A percentile compares a stretch with the other conserved stretches of the same genome.
phyloP scores from a whole-genome alignment of 768 basidiomycete genomes.

The Suillus occidentalis region DNA sequence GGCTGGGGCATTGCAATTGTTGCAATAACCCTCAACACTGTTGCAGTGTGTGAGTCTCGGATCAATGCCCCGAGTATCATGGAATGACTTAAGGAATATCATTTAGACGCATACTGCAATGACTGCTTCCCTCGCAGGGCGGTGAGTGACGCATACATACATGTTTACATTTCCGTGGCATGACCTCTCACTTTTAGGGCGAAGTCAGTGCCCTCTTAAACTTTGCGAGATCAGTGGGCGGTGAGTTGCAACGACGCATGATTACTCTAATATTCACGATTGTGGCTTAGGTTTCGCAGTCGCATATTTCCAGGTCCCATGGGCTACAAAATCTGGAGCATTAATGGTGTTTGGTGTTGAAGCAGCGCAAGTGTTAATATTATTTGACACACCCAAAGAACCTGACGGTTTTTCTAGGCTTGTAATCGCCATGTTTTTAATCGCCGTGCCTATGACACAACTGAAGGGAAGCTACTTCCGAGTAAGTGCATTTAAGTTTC shows the following conservation, averaged over 20 bases:
- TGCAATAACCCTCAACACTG: slow-evolving; percentile 40
- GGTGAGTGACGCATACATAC: slow-evolving; percentile 10
- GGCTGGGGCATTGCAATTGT: slow-evolving; percentile 46
- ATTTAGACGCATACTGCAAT: slow-evolving; percentile 37
- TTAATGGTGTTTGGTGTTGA: slow-evolving; percentile 38
- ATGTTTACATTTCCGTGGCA: background rate
- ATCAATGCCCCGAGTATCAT: background rate
- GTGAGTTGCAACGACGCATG: slow-evolving; percentile 16
- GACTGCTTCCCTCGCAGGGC: slow-evolving; percentile 38
- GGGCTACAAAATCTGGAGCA: slow-evolving; percentile 36
- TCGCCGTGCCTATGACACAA: slow-evolving; percentile 39
- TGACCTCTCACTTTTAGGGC: background rate
- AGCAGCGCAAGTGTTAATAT: slow-evolving; percentile 33
- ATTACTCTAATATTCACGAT: background rate
- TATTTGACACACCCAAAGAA: background rate
- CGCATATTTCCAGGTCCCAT: slow-evolving; percentile 42
- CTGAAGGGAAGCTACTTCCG: slow-evolving; percentile 34
- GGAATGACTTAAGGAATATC: background rate
- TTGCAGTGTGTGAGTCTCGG: slow-evolving; percentile 35
- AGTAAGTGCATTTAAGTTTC: slow-evolving; percentile 19
- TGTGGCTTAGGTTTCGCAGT: slow-evolving; percentile 33
- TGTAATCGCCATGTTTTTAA: slow-evolving; percentile 33
- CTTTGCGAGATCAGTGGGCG: slow-evolving; percentile 35
- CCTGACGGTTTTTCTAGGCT: slow-evolving; percentile 23
- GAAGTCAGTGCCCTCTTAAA: slow-evolving; percentile 47